Conservation (phyloP, 495 filamentous ascomycete genomes). For the Penicillium nucicola region DNA sequence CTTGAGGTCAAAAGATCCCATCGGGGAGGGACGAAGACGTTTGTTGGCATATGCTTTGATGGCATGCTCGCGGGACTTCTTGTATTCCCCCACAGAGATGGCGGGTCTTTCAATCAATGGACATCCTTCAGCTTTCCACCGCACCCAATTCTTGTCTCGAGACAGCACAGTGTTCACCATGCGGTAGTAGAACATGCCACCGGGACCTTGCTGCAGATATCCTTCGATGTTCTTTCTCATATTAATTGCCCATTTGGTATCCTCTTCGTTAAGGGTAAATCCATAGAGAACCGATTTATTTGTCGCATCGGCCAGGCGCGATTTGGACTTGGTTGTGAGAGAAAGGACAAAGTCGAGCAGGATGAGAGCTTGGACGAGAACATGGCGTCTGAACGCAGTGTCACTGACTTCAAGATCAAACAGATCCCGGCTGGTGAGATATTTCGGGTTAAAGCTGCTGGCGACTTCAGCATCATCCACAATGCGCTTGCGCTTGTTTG, state of each 20-base stretch:
- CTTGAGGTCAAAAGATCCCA: slow-evolving; percentile 68
- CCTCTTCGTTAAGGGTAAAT: slow-evolving; percentile 73
- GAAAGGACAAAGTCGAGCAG: slow-evolving; percentile 90
- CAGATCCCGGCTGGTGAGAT: slow-evolving; percentile 88
- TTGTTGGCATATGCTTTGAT: slow-evolving; percentile 63
- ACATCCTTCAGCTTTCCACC: slow-evolving; percentile 94
- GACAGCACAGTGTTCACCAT: slow-evolving; percentile 95
- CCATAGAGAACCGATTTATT: slow-evolving; percentile 87
- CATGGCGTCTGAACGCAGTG: slow-evolving; percentile 86
- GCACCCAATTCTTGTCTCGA: slow-evolving; percentile 95
- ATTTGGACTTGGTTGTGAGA: slow-evolving; percentile 76
- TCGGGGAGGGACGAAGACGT: slow-evolving; percentile 59
- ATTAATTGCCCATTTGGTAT: slow-evolving; percentile 75
- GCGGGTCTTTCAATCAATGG: slow-evolving; percentile 76
- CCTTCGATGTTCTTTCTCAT: slow-evolving; percentile 71
- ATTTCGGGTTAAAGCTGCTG: slow-evolving; percentile 91
- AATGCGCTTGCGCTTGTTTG: slow-evolving; percentile 69
- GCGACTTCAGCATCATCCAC: slow-evolving; percentile 60
- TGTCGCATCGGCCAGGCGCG: slow-evolving; percentile 65
- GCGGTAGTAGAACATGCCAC: slow-evolving; percentile 86
- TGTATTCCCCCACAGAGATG: slow-evolving; percentile 61
- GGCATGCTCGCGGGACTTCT: slow-evolving; percentile 61
- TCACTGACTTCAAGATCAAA: slow-evolving; percentile 97
- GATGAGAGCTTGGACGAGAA: slow-evolving; percentile 91
- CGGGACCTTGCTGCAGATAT: slow-evolving; percentile 68